Conservation (phyloP, 306 rosid genomes). For the Acmispon strigosus region DNA sequence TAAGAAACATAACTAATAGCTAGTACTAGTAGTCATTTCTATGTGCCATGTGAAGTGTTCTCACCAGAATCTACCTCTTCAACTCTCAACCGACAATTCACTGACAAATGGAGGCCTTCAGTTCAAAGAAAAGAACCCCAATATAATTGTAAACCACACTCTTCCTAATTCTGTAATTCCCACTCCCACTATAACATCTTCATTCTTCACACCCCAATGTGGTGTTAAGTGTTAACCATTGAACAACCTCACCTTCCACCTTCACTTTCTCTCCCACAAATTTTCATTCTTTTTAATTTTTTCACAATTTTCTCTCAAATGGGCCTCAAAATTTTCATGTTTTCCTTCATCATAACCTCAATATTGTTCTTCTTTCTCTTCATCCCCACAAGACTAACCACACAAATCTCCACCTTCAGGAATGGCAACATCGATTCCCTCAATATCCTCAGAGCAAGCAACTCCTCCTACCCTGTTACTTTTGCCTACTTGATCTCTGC, state of each 20-base stretch:
- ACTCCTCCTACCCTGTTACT: conserved; percentile 49
- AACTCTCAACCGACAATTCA: conserved; percentile 27
- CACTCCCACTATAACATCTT: not conserved
- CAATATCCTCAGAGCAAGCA: conserved; percentile 23
- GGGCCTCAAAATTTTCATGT: conserved; percentile 56
- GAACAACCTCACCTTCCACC: conserved; percentile 12
- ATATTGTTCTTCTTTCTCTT: conserved; percentile 39
- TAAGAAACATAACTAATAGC: too few species aligned
- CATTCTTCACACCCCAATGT: not conserved
- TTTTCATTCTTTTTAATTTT: not conserved
- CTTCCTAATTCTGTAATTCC: not conserved
- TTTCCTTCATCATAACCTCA: conserved; percentile 44
- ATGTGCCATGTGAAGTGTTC: not conserved
- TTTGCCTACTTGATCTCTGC: conserved; percentile 84
- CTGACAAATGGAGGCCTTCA: conserved; percentile 32
- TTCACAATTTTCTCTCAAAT: conserved; percentile 30
- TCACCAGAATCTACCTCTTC: conserved; percentile 8
- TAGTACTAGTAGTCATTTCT: not conserved
- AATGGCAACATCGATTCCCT: conserved; percentile 26
- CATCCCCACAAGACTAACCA: conserved; percentile 55
- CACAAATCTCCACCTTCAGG: conserved; percentile 36
- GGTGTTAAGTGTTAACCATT: not conserved
- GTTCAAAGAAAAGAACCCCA: conserved; percentile 37
- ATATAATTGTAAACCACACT: conserved; percentile 10
- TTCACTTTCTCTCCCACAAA: not conserved